Base-by-base conservation (phyloP, 805 yeast genomes). In the Nakazawaea anatomiae region DNA sequence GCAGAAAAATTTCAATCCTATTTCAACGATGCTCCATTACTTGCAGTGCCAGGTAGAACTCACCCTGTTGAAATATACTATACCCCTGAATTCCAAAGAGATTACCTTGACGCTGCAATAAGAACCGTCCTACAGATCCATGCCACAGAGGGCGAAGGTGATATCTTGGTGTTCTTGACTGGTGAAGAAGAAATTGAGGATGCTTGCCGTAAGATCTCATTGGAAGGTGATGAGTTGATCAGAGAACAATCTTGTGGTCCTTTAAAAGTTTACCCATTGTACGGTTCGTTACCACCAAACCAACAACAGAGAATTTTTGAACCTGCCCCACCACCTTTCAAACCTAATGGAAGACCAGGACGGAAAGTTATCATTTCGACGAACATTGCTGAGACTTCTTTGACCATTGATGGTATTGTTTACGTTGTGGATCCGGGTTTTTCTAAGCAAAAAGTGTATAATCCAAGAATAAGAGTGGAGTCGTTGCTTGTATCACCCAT, bases 131-230 rank as follows among this genome's bases (percentile, higher is more conserved):
- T 94, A 57, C 98, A 92, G 68, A 94, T 92, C 56, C 99, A 94
- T 70, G 96, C 97, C 30, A 89, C 97, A 28, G 98, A 92, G 63
- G 96, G 83, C 42, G 90, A 83, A 55, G 98, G 98, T 56, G 98
- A 91, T 67, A 83, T 91, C 51, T 69, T 91, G 46, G 67, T 91
- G 48, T 91, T 91, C 63, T 74, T 91, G 58, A 91, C 97, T 0
- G 98, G 98, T 77, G 97, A 91, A 70, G 98, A 91, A 63, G 98
- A 91, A 69, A 94, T 92, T 65, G 99, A 94, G 69, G 97, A 92
- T 61, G 97, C 98, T 0, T 90, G 96, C 58, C 77, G 96, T 52
- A 90, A 89, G 65, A 82, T 92, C 47, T 76, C 87, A 2, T 70
- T 92, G 46, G 99, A 94, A 70, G 89, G 85, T 45, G 99, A 94